Base-by-base conservation (phyloP, 768 basidiomycete species). In the Pleurotus cornucopiae region DNA sequence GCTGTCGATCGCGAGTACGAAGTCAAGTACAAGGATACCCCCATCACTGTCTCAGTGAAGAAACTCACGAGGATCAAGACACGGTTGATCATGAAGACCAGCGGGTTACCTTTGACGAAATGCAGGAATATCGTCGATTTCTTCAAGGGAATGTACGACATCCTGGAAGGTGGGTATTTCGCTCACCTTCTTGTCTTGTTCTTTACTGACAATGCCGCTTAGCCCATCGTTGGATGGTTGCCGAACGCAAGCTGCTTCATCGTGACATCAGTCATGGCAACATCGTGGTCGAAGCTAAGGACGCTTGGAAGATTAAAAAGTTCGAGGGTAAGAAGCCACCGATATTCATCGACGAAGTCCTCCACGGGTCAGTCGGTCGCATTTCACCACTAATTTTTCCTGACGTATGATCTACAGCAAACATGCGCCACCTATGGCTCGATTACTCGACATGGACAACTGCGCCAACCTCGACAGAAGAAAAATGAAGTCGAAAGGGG, bases 61-160 rank as follows among this genome's bases (percentile, higher is more conserved):
- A 7, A 26, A 20, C 2, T 9, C 54, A 30, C 14, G 12, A 18
- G 43, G 45, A 45, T 45, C 14, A 56, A 56, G 14, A 47, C 48
- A 1, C 2, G 55, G 13, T 5, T 56, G 20, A 21, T 56, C 18
- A 46, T 56, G 45, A 30, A 16, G 5, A 47, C 26, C 0, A 7
- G 23, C 2, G 55, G 55, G 3, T 23, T 20, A 14, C 14, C 55
- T 14, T 14, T 56, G 14, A 34, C 6, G 16, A 2, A 26, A 2
- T 47, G 55, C n/a, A 6, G 1, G 7, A 56, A 18, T 0, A 38
- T 47, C 23, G 13, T 56, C 6, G 6, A 40, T 14, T 56, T 56
- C 37, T 38, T 56, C 2, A 56, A 48, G 2, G 55, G 46, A 14
- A 46, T 56, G 55, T 56, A 56, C 5, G 55, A 56, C 25, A 16